These are phyloP conservation scores for Emiliania huxleyi DNA, from an alignment of 78 protist genomes.

Conservation along the genomic window DNA sequence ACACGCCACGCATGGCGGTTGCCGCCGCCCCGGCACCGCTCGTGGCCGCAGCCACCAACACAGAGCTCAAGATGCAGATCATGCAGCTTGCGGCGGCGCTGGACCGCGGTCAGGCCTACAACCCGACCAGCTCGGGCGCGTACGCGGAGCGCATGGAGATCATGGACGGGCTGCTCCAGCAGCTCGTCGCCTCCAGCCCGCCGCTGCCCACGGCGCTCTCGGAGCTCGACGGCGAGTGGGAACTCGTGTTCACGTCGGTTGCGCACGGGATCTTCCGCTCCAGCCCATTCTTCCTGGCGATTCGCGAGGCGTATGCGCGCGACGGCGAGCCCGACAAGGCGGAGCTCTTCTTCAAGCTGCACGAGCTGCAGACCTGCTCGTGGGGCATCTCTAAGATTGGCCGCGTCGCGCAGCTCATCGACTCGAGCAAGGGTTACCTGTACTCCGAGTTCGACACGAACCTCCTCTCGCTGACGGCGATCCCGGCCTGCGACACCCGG, in stretches of 20 bases:
- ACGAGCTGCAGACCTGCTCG: conserved; percentile 35
- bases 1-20: too few relatives aligned
- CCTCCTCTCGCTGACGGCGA: not conserved
- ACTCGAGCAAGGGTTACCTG: not conserved
- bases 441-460: conserved; percentile 40
- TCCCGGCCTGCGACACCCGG: too few relatives aligned
- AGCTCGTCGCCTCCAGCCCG: not conserved
- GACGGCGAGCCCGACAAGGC: conserved; percentile 8
- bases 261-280: conserved; percentile 34
- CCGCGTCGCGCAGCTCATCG: conserved; percentile 17
- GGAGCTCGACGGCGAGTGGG: conserved; percentile 38
- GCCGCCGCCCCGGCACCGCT: too few relatives aligned
- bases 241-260: conserved; percentile 10
- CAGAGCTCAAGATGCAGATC: conserved; percentile 3
- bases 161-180: not conserved
- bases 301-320: conserved; percentile 6
- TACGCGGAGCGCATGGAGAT: not conserved
- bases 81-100: not conserved
- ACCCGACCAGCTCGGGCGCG: not conserved
- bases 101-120: conserved; percentile 33
- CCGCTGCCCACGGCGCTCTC: conserved; percentile 13
- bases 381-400: conserved; percentile 12
- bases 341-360: conserved; percentile 35
- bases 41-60: too few relatives aligned
- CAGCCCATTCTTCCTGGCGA: conserved; percentile 40